Base-by-base conservation (phyloP, 139 green algal species). In the Dunaliella primolecta region DNA sequence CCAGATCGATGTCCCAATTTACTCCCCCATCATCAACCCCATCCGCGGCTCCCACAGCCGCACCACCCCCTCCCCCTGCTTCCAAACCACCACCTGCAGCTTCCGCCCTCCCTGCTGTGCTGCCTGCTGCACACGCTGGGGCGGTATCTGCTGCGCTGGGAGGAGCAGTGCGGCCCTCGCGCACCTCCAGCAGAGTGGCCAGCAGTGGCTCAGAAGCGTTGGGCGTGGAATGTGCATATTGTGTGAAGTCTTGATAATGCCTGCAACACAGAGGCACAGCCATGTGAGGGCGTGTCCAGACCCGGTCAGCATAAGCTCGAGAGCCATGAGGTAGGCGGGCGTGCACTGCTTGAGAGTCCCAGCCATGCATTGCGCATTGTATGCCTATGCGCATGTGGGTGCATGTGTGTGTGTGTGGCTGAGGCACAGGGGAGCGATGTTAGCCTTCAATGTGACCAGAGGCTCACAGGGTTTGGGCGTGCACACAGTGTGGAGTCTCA, bases 1-100 rank as follows among this genome's bases (percentile, higher is more conserved):
- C n/a, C n/a, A n/a, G n/a, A 64, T 64, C 46, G 24, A 96, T 92
- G 46, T 94, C 93, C 93, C 93, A 96, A 37, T 89, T 87, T 27
- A 94, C 35, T 77, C 76, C 78, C 72, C n/a, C 83, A 25, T 1
- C 84, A 1, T 37, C 32, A 30, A 71, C 72, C 31, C 70, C 79
- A 34, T n/a, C 33, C 11, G 11, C 77, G 30, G 21, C 77, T 32
- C 32, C 35, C 23, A 27, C 36, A 33, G 23, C 74, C 27, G 27
- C 75, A 56, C 7, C 37, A 75, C 36, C 70, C 0, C 33, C 79
- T 20, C 75, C 31, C 3, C 37, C 80, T 24, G 77, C 78, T 30
- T 78, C 75, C 15, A 74, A 81, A 46, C 27, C 82, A 2, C 3
- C 78, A 0, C 72, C 87, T 29, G 36, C 83, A 79, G 72, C 46